These are phyloP conservation scores for Cornus suecica DNA, from an alignment of 148 eudicot species.

Conservation along the genomic window DNA sequence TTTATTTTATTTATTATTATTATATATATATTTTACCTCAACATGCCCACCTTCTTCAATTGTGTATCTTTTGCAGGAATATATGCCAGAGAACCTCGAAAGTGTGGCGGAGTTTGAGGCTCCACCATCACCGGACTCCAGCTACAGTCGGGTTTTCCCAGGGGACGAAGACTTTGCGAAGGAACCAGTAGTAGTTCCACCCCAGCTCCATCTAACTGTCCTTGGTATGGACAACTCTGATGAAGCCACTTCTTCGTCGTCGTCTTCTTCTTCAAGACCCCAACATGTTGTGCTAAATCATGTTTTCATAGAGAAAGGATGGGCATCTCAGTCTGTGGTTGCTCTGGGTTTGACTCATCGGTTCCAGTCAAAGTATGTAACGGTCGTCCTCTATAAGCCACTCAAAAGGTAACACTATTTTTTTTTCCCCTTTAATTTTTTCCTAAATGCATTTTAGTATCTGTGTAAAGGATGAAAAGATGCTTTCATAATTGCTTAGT, in stretches of 20 bases:
- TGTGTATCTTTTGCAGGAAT: slow-evolving; percentile 42
- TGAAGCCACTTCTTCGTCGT: slow-evolving; percentile 23
- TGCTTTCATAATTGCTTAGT: background rate
- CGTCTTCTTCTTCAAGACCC: slow-evolving; percentile 46
- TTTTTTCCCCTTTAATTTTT: background rate
- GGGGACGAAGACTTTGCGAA: slow-evolving; percentile 77
- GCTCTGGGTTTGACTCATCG: slow-evolving; percentile 84
- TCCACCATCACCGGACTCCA: slow-evolving; percentile 81
- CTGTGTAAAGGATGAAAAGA: background rate
- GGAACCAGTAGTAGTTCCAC: slow-evolving; percentile 70
- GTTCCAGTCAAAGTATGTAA: slow-evolving; percentile 76
- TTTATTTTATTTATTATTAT: no score
- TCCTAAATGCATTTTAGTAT: background rate
- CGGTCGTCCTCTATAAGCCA: slow-evolving; percentile 87
- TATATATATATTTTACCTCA: background rate
- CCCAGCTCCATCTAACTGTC: slow-evolving; percentile 67
- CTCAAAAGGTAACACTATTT: slow-evolving; percentile 43
- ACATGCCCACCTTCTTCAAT: background rate
- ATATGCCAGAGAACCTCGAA: slow-evolving; percentile 71
- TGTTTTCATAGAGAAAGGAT: slow-evolving; percentile 69
- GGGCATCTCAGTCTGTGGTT: slow-evolving; percentile 67
- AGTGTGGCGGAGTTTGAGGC: slow-evolving; percentile 73
- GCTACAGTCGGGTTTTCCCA: slow-evolving; percentile 49
- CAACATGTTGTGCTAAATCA: slow-evolving; percentile 90
- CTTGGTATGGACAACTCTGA: slow-evolving; percentile 39